Conservation (phyloP, 352 stramenopile genomes). For the Pythium coloratum region DNA sequence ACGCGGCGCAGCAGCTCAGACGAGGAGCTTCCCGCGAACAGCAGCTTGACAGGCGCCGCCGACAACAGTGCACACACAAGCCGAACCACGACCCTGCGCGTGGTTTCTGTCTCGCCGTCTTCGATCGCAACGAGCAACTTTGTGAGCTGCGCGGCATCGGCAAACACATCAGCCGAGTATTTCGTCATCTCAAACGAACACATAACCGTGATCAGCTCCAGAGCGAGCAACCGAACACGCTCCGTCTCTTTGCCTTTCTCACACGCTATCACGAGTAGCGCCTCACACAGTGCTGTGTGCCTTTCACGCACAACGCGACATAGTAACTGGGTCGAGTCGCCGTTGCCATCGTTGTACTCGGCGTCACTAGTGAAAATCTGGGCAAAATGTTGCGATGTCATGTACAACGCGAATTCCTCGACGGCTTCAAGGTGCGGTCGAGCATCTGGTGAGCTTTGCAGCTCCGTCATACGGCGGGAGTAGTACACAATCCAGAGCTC, state of each 20-base stretch:
- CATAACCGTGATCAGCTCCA: constrained; percentile 13
- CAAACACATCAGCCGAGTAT: constrained; percentile 9
- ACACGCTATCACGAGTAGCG: constrained; percentile 10
- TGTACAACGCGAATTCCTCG: constrained; percentile 17
- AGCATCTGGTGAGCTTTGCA: background rate
- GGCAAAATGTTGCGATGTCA: constrained; percentile 7
- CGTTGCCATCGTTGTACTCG: background rate
- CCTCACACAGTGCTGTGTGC: constrained; percentile 5
- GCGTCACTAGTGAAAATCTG: constrained; percentile 13
- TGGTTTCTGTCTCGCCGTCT: background rate
- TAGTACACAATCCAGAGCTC: constrained; percentile 22
- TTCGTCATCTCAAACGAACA: background rate
- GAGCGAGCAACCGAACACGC: constrained; percentile 8
- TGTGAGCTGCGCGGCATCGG: background rate
- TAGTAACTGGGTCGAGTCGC: background rate
- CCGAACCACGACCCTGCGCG: background rate
- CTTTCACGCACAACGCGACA: background rate
- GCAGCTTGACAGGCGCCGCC: background rate
- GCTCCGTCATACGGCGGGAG: background rate
- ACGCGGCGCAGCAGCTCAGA: constrained; percentile 8
- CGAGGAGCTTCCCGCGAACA: background rate
- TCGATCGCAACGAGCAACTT: constrained; percentile 10
- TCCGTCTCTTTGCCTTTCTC: background rate
- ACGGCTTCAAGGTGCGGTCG: constrained; percentile 11
- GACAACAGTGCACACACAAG: constrained; percentile 8